Base-by-base conservation (phyloP, 306 rosid species). In the Arachis stenosperma region DNA sequence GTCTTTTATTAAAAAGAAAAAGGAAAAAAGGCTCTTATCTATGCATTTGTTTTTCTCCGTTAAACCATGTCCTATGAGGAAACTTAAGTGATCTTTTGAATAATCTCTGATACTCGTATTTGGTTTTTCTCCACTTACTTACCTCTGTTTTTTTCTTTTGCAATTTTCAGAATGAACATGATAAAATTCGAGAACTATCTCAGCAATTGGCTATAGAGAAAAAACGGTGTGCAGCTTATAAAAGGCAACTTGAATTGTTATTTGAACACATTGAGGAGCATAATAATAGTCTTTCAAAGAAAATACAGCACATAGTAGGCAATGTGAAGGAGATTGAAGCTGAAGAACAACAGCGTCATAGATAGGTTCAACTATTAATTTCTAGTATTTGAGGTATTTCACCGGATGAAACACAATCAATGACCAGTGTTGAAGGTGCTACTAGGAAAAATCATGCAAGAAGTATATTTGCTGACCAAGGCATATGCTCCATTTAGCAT, bases 191-290 rank as follows among this genome's bases (percentile, higher is more conserved):
- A 65, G 99, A 94, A 76, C 84, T 94, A 62, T 82, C 97, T 53
- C 97, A 94, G 81, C 96, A 91, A 78, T 83, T 94, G 85, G 89
- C 96, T 8, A 40, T 79, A 59, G 99, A 94, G 90, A 94, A 84
- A 71, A 94, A 90, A 79, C 89, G 98, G 81, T 80, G 93, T 2
- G 98, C 95, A 2, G 79, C 86, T 1, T 91, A 94, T 84, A 94
- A 90, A 86, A 91, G 98, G 82, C 99, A 91, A 73, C 90, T 94
- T 67, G 99, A 94, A 75, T 75, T 90, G 78, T 70, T 94, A 75
- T 94, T 94, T 56, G 96, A 90, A 85, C 96, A 90, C 73, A 91
- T 91, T 17, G 98, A 90, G 30, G 93, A 94, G 85, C 98, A 91
- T 81, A 94, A 94, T 66, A 84, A 87, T 78, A 87, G 75, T 79